Conservation (phyloP, 495 filamentous ascomycete species). For the Neurospora cerealis region DNA sequence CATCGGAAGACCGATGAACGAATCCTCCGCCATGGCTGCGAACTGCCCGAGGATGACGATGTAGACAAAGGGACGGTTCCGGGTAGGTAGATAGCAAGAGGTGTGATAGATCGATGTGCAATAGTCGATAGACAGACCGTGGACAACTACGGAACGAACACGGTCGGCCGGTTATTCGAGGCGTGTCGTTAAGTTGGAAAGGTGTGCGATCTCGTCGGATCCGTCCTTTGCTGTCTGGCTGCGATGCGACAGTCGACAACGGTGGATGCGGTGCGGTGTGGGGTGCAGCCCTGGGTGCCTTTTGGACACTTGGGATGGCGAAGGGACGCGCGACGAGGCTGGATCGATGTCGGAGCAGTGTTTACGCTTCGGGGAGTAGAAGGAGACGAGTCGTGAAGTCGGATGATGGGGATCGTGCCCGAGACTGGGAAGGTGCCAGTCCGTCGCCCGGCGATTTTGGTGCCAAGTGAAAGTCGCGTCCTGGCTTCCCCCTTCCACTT, state of each 20-base stretch:
- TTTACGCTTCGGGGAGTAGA: background rate
- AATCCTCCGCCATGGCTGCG: conserved; percentile 22
- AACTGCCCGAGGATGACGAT: background rate
- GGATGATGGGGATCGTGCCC: background rate
- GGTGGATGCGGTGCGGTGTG: background rate
- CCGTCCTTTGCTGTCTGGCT: background rate
- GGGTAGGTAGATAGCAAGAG: background rate
- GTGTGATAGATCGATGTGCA: background rate
- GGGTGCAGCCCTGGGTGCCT: background rate
- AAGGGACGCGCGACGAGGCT: background rate
- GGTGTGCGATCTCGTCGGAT: background rate
- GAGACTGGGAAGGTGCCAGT: background rate
- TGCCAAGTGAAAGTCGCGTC: background rate
- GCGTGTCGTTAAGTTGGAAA: background rate
- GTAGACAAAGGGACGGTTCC: background rate
- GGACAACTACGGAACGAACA: background rate
- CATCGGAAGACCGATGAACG: conserved; percentile 75
- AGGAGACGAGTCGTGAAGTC: background rate
- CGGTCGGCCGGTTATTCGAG: background rate
- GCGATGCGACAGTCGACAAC: background rate
- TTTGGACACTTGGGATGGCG: background rate
- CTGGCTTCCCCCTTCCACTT: conserved; percentile 8
- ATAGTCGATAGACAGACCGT: background rate
- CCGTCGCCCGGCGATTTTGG: background rate
- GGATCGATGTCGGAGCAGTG: background rate